phyloP scores from a whole-genome alignment of 345 rosid species.

The Citrus unshiu region DNA sequence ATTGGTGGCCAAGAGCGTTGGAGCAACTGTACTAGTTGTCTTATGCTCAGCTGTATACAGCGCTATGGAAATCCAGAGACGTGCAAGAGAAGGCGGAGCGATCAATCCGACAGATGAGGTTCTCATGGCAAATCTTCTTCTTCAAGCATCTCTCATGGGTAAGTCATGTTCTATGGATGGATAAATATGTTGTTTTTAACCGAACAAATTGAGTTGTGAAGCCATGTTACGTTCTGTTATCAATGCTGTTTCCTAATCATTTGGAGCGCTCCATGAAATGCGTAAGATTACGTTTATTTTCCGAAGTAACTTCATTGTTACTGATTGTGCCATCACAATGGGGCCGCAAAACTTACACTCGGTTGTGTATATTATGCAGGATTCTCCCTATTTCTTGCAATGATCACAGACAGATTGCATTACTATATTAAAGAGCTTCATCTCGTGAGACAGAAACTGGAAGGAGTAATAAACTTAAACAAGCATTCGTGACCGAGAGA shows the following conservation, averaged over 20 bases:
- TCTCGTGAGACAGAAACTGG: slow-evolving; percentile 4
- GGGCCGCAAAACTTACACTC: not conserved
- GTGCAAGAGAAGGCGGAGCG: slow-evolving; percentile 25
- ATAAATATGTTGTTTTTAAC: not conserved
- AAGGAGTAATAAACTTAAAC: slow-evolving; percentile 6
- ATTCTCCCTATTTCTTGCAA: slow-evolving; percentile 33
- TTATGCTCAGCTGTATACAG: slow-evolving; percentile 23
- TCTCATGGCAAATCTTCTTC: slow-evolving; percentile 32
- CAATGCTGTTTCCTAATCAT: not conserved
- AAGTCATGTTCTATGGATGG: not conserved
- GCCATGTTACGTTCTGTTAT: not conserved
- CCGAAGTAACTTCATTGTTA: not conserved
- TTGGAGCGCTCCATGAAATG: not conserved
- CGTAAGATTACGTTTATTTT: not conserved
- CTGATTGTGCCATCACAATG: not conserved
- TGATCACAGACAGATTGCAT: slow-evolving; percentile 35
- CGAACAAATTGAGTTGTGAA: not conserved
- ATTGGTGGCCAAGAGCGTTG: slow-evolving; percentile 39
- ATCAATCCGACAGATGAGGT: slow-evolving; percentile 46
- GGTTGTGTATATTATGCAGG: slow-evolving; percentile 18
- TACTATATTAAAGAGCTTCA: slow-evolving; percentile 27
- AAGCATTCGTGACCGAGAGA: not conserved
- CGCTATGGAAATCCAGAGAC: slow-evolving; percentile 22
- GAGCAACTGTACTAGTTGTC: slow-evolving; percentile 36
- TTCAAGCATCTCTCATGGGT: slow-evolving; percentile 55